Conservation (phyloP, 345 rosid genomes). For the Stellera chamaejasme region DNA sequence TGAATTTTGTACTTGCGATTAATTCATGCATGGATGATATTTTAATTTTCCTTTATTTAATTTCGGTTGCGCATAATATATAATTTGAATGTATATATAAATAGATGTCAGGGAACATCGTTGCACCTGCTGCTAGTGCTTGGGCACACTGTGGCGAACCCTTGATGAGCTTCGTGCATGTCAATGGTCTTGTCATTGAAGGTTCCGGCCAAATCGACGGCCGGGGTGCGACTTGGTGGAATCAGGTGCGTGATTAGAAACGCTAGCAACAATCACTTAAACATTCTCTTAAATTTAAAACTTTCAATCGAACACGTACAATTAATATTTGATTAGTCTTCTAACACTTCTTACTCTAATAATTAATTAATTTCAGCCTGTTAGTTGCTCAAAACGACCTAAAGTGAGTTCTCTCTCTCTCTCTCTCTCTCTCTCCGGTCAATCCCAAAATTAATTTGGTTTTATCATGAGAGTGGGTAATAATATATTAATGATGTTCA, state of each 20-base stretch:
- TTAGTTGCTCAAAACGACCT: not conserved
- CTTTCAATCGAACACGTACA: no score
- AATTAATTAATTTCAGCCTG: not conserved
- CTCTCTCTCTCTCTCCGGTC: not conserved
- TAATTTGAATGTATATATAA: not conserved
- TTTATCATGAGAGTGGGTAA: not conserved
- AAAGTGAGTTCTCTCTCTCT: not conserved
- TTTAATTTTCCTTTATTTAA: no score
- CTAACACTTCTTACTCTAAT: no score
- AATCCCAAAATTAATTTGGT: no score
- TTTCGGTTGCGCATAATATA: no score
- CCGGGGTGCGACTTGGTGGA: constrained; percentile 33
- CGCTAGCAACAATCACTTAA: no score
- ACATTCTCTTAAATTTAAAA: no score
- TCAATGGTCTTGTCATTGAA: constrained; percentile 10
- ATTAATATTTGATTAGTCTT: no score
- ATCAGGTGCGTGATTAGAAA: not conserved
- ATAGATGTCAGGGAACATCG: constrained; percentile 21
- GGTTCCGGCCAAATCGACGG: constrained; percentile 29
- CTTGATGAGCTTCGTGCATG: constrained; percentile 16
- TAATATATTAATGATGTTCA: no score
- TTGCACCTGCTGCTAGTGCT: constrained; percentile 11
- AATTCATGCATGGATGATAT: not conserved
- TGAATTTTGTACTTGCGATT: not conserved
- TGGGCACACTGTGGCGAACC: not conserved